phyloP scores from a whole-genome alignment of 768 basidiomycete genomes.

The Gelatoporia subvermispora region DNA sequence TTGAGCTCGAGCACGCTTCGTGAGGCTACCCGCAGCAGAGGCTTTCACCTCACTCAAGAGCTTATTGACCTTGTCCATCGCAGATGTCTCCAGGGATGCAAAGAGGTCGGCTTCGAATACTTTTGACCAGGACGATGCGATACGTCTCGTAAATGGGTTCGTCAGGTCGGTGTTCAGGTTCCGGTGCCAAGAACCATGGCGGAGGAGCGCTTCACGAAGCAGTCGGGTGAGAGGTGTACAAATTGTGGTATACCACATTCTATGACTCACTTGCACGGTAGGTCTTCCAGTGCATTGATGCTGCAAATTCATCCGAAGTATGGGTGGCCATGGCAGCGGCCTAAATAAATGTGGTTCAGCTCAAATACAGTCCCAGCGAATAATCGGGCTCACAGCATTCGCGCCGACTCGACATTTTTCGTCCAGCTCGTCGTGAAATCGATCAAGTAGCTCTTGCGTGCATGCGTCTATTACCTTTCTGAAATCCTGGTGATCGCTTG shows the following conservation, averaged over 20 bases:
- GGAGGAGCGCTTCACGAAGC: constrained; percentile 36
- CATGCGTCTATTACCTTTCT: constrained; percentile 37
- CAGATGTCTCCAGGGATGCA: constrained; percentile 37
- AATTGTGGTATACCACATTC: neutral
- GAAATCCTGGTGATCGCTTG: constrained; percentile 37
- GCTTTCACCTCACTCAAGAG: constrained; percentile 49
- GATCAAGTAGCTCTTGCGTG: constrained; percentile 41
- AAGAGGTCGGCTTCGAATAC: constrained; percentile 59
- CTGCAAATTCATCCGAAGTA: constrained; percentile 45
- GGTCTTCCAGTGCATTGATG: constrained; percentile 55
- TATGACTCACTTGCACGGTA: constrained; percentile 47
- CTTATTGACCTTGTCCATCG: constrained; percentile 32
- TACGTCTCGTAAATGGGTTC: constrained; percentile 54
- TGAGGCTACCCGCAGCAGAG: constrained; percentile 45
- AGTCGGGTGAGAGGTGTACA: neutral
- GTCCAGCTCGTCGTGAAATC: constrained; percentile 51
- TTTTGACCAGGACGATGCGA: constrained; percentile 54
- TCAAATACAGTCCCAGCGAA: neutral
- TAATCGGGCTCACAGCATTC: constrained; percentile 33
- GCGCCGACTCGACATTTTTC: constrained; percentile 54
- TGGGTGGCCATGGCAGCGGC: constrained; percentile 40
- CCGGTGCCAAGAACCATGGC: constrained; percentile 50
- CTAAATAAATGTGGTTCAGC: constrained; percentile 8
- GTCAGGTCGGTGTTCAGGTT: constrained; percentile 58
- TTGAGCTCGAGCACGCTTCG: constrained; percentile 47